phyloP scores from a whole-genome alignment of 2,329 filamentous ascomycete genomes.

The Trichoderma oligosporum region DNA sequence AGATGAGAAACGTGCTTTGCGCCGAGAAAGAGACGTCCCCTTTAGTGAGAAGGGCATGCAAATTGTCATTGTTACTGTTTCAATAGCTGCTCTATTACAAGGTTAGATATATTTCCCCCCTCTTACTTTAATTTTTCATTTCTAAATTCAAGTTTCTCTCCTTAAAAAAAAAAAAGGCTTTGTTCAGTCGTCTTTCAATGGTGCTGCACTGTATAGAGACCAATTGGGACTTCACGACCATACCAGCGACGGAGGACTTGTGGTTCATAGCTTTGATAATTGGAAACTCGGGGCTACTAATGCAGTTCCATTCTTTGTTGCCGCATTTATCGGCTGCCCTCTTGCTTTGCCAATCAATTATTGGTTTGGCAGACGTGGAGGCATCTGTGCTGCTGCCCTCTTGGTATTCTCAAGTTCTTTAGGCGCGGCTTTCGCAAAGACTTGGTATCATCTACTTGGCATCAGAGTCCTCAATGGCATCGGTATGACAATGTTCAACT shows the following conservation, averaged over 20 bases:
- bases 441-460: slow-evolving; percentile 34
- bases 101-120: slow-evolving; percentile 17
- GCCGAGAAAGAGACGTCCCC: slow-evolving; percentile 36
- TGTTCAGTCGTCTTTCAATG: slow-evolving; percentile 44
- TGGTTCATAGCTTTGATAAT: slow-evolving; percentile 24
- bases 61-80: slow-evolving; percentile 41
- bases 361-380: slow-evolving; percentile 39
- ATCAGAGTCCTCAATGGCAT: slow-evolving; percentile 39
- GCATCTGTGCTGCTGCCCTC: slow-evolving; percentile 38
- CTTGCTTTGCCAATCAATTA: slow-evolving; percentile 41
- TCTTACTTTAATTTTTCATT: too few relatives aligned
- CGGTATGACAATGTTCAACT: slow-evolving; percentile 29
- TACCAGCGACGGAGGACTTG: not conserved
- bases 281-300: slow-evolving; percentile 42
- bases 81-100: slow-evolving; percentile 43
- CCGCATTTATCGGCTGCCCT: slow-evolving; percentile 38
- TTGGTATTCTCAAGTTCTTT: slow-evolving; percentile 40
- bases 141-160: not conserved
- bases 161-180: slow-evolving; percentile 29
- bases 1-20: slow-evolving; percentile 38
- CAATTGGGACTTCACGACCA: slow-evolving; percentile 23
- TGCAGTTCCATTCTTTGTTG: slow-evolving; percentile 38
- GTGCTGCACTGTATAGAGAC: slow-evolving; percentile 34
- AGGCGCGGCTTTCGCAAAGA: slow-evolving; percentile 33
- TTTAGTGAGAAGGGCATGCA: slow-evolving; percentile 40